Percentiles rank a stretch among this genome's conserved stretches.
Evolutionary conservation across 768 basidiomycete species (phyloP).

Genomic region (Xerocomellus intermedius): DNA sequence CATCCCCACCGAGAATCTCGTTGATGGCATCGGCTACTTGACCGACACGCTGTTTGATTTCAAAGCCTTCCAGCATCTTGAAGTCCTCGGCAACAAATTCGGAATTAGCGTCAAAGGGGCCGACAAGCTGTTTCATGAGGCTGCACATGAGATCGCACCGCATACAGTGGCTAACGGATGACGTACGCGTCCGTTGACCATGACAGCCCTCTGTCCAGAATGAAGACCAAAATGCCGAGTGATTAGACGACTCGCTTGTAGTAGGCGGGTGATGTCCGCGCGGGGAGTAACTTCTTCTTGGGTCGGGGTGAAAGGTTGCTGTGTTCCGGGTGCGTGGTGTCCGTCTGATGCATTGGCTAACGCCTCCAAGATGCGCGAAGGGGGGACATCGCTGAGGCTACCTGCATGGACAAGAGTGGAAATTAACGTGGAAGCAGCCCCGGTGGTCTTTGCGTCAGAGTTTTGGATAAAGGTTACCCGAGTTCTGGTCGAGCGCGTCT

Average conservation of each 20-base stretch:
- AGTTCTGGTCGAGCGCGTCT: conserved; percentile 47
- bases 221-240: conserved; percentile 54
- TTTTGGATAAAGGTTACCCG: conserved; percentile 82
- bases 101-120: conserved; percentile 53
- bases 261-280: conserved; percentile 33
- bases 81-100: conserved; percentile 75
- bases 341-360: conserved; percentile 11
- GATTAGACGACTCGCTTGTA: conserved; percentile 46
- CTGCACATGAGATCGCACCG: conserved; percentile 1
- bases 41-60: conserved; percentile 65
- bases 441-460: conserved; percentile 35
- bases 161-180: background rate
- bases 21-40: conserved; percentile 68
- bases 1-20: conserved; percentile 43
- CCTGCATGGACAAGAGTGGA: conserved; percentile 47
- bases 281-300: conserved; percentile 28
- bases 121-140: conserved; percentile 57
- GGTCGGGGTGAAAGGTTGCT: conserved; percentile 39
- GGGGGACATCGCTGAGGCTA: conserved; percentile 32
- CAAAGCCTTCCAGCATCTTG: conserved; percentile 66
- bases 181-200: conserved; percentile 85
- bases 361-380: conserved; percentile 16
- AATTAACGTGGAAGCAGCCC: conserved; percentile 44
- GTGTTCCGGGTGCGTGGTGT: conserved; percentile 23
- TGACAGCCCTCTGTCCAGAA: conserved; percentile 59